Percentiles rank a stretch among this genome's conserved stretches.
Conservation (phyloP, 2,329 filamentous ascomycete genomes). For the Colletotrichum lini region DNA sequence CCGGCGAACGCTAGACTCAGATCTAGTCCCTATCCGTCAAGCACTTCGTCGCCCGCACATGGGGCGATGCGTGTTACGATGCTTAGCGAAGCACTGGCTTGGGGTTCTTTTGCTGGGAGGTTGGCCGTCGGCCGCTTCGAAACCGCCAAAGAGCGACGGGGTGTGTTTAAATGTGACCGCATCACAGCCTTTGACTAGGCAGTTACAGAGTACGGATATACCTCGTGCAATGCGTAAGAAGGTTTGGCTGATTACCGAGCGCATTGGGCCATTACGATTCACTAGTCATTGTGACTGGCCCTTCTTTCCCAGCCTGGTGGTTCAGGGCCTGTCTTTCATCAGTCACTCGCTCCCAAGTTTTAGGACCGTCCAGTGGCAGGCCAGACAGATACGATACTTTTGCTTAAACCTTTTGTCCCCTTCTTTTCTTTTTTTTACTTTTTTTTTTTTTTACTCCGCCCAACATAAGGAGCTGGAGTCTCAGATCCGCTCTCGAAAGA, state of each 20-base stretch:
- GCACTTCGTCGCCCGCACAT: slow-evolving; percentile 39
- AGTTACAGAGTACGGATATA: background rate
- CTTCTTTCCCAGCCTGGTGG: slow-evolving; percentile 31
- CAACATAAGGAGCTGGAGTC: slow-evolving; percentile 30
- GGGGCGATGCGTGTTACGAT: slow-evolving; percentile 23
- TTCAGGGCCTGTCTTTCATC: slow-evolving; percentile 22
- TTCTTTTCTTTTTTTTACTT: background rate
- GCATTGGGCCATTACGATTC: slow-evolving; percentile 11
- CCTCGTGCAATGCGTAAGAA: slow-evolving; percentile 1
- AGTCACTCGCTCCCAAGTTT: background rate
- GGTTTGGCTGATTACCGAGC: slow-evolving; percentile 29
- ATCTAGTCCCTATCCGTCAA: slow-evolving; percentile 30
- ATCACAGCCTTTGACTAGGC: background rate
- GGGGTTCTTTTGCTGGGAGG: slow-evolving; percentile 18
- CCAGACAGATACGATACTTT: background rate
- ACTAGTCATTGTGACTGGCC: slow-evolving; percentile 26
- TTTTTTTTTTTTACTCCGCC: background rate
- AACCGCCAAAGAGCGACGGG: background rate
- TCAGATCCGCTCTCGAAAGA: slow-evolving; percentile 20
- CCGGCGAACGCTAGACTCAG: slow-evolving; percentile 17
- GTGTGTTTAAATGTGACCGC: background rate
- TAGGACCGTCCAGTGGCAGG: slow-evolving; percentile 9
- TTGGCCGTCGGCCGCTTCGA: slow-evolving; percentile 4
- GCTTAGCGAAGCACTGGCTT: slow-evolving; percentile 27
- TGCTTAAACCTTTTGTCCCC: background rate